Base-by-base conservation (phyloP, 106 monocot genomes). In the Allium sativum region DNA sequence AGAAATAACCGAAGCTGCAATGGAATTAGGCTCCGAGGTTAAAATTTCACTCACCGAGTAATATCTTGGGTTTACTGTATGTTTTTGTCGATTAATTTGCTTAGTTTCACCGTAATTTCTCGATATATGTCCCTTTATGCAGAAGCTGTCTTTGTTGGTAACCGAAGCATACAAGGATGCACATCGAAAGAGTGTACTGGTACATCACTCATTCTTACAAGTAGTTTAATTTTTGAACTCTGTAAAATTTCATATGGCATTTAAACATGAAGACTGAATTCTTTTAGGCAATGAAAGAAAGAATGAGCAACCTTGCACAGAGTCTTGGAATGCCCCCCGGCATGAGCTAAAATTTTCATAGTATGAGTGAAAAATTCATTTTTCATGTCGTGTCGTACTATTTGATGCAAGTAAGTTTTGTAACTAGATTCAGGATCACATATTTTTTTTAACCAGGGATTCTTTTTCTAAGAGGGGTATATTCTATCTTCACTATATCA, bases 1-100 rank as follows among this genome's bases (percentile, higher is more conserved):
- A 68, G 98, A 92, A 85, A 88, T 99, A 62, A 99, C 98, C 8
- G 92, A 99, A 65, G 78, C 92, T 78, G 98, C 98, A 53, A 88
- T 99, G 88, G 98, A 92, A 63, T 65, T 99, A 50, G 98, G 92
- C 48, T 55, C 88, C 66, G 92, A 92, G 71, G 96, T 98, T 31
- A 73, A 64, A 51, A 12, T 59, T 44, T 59, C 44, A 13, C 47
- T 31, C 31, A 31, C 31, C 31, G 1, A 31, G 31, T 31, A 31
- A 31, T 31, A 31, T 31, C 31, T 31, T 31, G 31, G 5, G 31
- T 31, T 31, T 31, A 31, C 31, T 31, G 0, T 31, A 31, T 31
- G 31, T 31, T 5, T 31, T 31, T 31, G 31, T 31, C 31, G 31
- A 31, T 31, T 1, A 3, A 31, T 1, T 31, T 31, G 2, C 31